Evolutionary conservation across 306 rosid genomes (phyloP).

Genomic region (Abrus pulchellus): DNA sequence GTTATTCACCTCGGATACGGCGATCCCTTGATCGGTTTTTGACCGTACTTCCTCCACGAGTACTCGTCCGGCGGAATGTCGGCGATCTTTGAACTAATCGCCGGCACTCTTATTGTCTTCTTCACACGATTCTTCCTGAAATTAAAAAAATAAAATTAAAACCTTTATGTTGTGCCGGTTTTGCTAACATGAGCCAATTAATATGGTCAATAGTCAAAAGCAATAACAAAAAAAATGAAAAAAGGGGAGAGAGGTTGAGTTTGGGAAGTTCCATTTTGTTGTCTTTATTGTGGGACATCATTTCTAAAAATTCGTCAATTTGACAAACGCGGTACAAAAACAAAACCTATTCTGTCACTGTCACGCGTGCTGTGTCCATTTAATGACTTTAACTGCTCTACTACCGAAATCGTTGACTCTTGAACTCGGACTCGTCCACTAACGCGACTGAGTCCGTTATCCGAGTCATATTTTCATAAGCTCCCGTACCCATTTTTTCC

Average conservation of each 20-base stretch:
- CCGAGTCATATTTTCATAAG: too few relatives aligned
- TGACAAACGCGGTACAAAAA: constrained; percentile 26
- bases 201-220: constrained; percentile 39
- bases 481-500: too few relatives aligned
- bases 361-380: constrained; percentile 58
- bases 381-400: constrained; percentile 35
- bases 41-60: constrained; percentile 97
- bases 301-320: background rate
- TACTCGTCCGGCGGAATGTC: constrained; percentile 94
- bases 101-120: constrained; percentile 79
- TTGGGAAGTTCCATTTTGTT: constrained; percentile 19
- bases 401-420: constrained; percentile 63
- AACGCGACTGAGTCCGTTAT: background rate
- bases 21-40: constrained; percentile 92
- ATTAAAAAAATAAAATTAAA: background rate
- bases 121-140: constrained; percentile 84
- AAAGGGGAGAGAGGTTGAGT: constrained; percentile 3
- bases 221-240: background rate
- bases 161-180: background rate
- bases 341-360: constrained; percentile 38
- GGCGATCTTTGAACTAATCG: constrained; percentile 82
- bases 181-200: constrained; percentile 11
- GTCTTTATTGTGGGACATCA: background rate
- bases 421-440: too few relatives aligned
- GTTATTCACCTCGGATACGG: constrained; percentile 79